Evolutionary conservation across 1,284 basidiomycete species (phyloP).

Genomic region (Abortiporus biennis): DNA sequence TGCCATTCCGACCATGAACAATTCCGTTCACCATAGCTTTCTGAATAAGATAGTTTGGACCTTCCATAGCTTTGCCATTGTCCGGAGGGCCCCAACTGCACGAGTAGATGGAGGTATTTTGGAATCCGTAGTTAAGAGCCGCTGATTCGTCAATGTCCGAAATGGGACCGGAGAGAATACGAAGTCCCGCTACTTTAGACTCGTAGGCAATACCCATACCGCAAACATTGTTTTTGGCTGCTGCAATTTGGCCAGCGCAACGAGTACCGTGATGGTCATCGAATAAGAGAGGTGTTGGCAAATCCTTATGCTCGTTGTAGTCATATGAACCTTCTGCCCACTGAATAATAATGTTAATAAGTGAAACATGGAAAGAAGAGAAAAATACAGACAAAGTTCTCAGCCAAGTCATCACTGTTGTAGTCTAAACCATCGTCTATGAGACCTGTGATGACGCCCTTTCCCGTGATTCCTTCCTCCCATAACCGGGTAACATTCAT

Average conservation of each 20-base stretch:
- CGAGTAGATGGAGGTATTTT: slow-evolving; percentile 90
- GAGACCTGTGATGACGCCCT: slow-evolving; percentile 83
- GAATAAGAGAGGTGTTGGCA: slow-evolving; percentile 83
- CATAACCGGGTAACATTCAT: slow-evolving; percentile 86
- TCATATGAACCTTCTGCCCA: slow-evolving; percentile 91
- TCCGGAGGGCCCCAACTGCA: slow-evolving; percentile 99
- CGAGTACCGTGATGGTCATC: slow-evolving; percentile 98
- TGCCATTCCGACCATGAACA: slow-evolving; percentile 85
- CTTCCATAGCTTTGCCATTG: slow-evolving; percentile 94
- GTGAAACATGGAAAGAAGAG: slow-evolving; percentile 7
- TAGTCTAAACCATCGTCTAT: slow-evolving; percentile 97
- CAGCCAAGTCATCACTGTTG: slow-evolving; percentile 79
- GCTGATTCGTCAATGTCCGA: slow-evolving; percentile 98
- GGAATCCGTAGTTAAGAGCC: slow-evolving; percentile 90
- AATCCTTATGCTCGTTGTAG: slow-evolving; percentile 88
- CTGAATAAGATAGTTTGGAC: slow-evolving; percentile 87
- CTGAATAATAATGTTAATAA: slow-evolving; percentile 32
- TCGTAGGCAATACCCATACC: slow-evolving; percentile 94
- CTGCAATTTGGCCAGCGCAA: slow-evolving; percentile 98
- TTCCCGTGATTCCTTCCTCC: slow-evolving; percentile 83
- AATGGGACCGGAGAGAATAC: slow-evolving; percentile 96
- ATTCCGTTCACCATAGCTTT: slow-evolving; percentile 78
- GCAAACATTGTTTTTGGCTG: slow-evolving; percentile 92
- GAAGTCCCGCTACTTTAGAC: slow-evolving; percentile 88
- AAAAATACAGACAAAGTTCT: slow-evolving; percentile 77